Conservation (phyloP, 495 filamentous ascomycete species). For the Glarea lozoyensis region DNA sequence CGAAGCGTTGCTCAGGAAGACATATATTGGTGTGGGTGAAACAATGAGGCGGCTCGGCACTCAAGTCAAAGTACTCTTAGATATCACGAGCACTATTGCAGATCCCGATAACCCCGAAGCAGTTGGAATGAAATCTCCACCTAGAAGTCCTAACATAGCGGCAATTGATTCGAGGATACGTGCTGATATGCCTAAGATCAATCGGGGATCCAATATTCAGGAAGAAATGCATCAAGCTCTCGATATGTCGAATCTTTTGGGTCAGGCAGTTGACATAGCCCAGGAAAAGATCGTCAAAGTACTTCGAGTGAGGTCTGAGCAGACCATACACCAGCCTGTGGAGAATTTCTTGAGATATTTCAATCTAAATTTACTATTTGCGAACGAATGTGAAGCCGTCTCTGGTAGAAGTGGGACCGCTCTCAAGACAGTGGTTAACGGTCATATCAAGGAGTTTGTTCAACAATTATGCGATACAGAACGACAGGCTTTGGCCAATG, state of each 20-base stretch:
- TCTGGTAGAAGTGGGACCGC: conserved; percentile 78
- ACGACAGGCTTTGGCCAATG: conserved; percentile 68
- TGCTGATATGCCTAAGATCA: background rate
- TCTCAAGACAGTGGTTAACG: conserved; percentile 81
- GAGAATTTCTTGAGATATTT: conserved; percentile 83
- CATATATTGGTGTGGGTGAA: conserved; percentile 84
- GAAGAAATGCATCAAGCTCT: conserved; percentile 78
- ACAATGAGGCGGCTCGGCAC: conserved; percentile 74
- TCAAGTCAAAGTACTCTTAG: conserved; percentile 91
- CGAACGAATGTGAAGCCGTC: conserved; percentile 94
- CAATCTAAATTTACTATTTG: conserved; percentile 85
- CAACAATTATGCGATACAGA: conserved; percentile 63
- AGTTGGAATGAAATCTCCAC: conserved; percentile 32
- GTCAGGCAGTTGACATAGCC: conserved; percentile 85
- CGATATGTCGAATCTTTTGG: conserved; percentile 90
- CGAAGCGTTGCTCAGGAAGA: conserved; percentile 71
- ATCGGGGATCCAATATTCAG: conserved; percentile 38
- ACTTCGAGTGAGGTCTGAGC: conserved; percentile 82
- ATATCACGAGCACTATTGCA: conserved; percentile 73
- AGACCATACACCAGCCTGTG: conserved; percentile 65
- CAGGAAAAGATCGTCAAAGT: conserved; percentile 90
- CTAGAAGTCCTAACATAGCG: conserved; percentile 23
- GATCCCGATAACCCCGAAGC: conserved; percentile 5
- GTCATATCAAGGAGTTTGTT: conserved; percentile 87
- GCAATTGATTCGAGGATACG: conserved; percentile 15